These are phyloP conservation scores for Ceratorhiza oryzae-sativae DNA, from an alignment of 1,284 basidiomycete genomes.

Conservation along the genomic window DNA sequence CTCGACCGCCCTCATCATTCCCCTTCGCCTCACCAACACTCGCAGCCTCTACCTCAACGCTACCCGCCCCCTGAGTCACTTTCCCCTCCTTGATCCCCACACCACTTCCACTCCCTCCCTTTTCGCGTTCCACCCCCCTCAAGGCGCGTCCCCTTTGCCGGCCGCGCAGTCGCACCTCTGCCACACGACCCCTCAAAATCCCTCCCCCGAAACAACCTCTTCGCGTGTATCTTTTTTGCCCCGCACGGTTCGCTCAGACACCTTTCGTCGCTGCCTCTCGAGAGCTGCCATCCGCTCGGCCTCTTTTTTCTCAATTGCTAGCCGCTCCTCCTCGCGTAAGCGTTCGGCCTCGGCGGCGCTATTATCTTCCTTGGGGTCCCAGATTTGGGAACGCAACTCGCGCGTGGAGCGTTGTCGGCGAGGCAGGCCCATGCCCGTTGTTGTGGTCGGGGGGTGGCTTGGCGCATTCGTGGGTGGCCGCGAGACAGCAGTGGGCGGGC, in stretches of 20 bases:
- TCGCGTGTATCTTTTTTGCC: not conserved
- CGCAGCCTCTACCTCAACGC: not conserved
- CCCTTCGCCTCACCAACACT: not conserved
- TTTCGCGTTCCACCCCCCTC: constrained; percentile 26
- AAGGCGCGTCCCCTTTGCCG: constrained; percentile 27
- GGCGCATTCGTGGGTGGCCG: not conserved
- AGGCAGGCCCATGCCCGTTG: constrained; percentile 33
- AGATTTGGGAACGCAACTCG: constrained; percentile 24
- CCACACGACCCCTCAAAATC: constrained; percentile 22
- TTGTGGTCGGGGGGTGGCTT: constrained; percentile 22
- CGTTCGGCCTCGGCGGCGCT: constrained; percentile 32
- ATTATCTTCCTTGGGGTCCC: constrained; percentile 35
- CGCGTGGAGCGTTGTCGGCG: constrained; percentile 29
- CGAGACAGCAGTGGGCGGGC: constrained; percentile 3
- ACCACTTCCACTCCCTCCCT: not conserved
- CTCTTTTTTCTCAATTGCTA: constrained; percentile 19
- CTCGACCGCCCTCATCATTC: not conserved
- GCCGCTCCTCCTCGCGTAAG: constrained; percentile 19
- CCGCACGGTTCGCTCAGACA: constrained; percentile 3
- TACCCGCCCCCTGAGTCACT: not conserved
- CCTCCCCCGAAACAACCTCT: not conserved
- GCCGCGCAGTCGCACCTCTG: constrained; percentile 28
- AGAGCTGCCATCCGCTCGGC: constrained; percentile 16
- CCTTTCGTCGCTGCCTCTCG: constrained; percentile 33
- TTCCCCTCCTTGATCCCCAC: not conserved